phyloP scores from a whole-genome alignment of 2,329 filamentous ascomycete species.

The Raffaelea ambrosiae region DNA sequence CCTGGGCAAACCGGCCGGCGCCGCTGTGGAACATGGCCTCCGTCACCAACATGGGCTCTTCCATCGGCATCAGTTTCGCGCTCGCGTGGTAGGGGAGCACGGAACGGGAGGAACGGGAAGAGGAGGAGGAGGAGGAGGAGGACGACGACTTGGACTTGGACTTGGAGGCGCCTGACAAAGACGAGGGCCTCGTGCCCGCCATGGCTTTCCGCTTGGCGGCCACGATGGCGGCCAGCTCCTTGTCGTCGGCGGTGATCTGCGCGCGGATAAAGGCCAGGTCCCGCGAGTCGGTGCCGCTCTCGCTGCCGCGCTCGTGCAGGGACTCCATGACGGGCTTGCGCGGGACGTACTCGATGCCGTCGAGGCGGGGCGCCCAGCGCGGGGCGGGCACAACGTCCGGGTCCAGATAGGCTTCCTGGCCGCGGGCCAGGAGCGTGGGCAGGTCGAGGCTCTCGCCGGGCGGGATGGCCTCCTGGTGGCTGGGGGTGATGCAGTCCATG shows the following conservation, averaged over 20 bases:
- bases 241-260: slow-evolving; percentile 68
- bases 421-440: slow-evolving; percentile 63
- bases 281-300: slow-evolving; percentile 32
- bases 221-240: slow-evolving; percentile 66
- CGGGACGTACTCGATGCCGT: slow-evolving; percentile 58
- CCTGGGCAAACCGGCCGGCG: slow-evolving; percentile 1
- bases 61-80: slow-evolving; percentile 28
- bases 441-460: slow-evolving; percentile 87
- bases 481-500: slow-evolving; percentile 94
- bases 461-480: slow-evolving; percentile 67
- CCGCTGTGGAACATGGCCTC: slow-evolving; percentile 20
- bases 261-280: slow-evolving; percentile 64
- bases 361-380: slow-evolving; percentile 43
- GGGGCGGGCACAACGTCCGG: slow-evolving; percentile 49
- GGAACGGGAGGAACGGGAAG: slow-evolving; percentile 14
- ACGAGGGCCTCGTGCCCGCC: slow-evolving; percentile 4
- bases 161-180: background rate
- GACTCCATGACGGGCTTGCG: slow-evolving; percentile 73
- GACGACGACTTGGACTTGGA: background rate
- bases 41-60: slow-evolving; percentile 25
- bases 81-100: slow-evolving; percentile 28
- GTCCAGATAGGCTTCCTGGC: slow-evolving; percentile 60
- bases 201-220: slow-evolving; percentile 42
- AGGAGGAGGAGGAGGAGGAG: too few species aligned
- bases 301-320: slow-evolving; percentile 38